phyloP scores from a whole-genome alignment of 192 early-diverging fungal genomes.

The Phycomyces nitens region DNA sequence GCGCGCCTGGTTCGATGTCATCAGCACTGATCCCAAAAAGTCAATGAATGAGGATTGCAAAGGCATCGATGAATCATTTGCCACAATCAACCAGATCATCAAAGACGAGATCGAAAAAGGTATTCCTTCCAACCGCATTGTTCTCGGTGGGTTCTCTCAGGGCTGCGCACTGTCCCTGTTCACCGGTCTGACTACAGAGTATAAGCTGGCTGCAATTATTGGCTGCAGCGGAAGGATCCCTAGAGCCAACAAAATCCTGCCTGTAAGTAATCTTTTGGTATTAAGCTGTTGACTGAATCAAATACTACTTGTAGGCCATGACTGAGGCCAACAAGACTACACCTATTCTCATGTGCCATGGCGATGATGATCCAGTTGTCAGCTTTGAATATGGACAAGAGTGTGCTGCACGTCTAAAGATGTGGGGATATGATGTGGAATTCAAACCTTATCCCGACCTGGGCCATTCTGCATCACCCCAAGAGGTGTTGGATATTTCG shows the following conservation, averaged over 20 bases:
- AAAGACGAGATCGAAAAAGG: constrained; percentile 71
- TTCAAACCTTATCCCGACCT: constrained; percentile 80
- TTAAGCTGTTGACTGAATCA: no score
- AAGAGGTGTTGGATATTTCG: constrained; percentile 71
- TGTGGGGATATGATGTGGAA: constrained; percentile 55
- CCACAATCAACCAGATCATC: constrained; percentile 54
- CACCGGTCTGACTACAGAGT: constrained; percentile 65
- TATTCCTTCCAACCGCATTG: constrained; percentile 78
- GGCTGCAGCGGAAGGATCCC: constrained; percentile 82
- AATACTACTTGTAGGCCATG: constrained; percentile 43
- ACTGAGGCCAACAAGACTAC: constrained; percentile 62
- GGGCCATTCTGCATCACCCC: constrained; percentile 65
- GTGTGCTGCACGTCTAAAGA: constrained; percentile 57
- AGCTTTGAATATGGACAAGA: constrained; percentile 67
- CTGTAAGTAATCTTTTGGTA: no score
- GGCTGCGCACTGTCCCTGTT: constrained; percentile 71
- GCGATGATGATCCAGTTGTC: constrained; percentile 70
- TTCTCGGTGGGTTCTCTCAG: constrained; percentile 94
- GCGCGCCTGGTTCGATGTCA: constrained; percentile 88
- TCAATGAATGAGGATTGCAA: constrained; percentile 60
- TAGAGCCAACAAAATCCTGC: constrained; percentile 43
- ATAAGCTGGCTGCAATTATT: constrained; percentile 65
- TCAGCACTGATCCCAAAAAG: constrained; percentile 41
- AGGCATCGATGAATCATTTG: constrained; percentile 42
- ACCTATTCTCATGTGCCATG: constrained; percentile 86